phyloP scores from a whole-genome alignment of 768 basidiomycete species.

The Coprinopsis strossmayeri region DNA sequence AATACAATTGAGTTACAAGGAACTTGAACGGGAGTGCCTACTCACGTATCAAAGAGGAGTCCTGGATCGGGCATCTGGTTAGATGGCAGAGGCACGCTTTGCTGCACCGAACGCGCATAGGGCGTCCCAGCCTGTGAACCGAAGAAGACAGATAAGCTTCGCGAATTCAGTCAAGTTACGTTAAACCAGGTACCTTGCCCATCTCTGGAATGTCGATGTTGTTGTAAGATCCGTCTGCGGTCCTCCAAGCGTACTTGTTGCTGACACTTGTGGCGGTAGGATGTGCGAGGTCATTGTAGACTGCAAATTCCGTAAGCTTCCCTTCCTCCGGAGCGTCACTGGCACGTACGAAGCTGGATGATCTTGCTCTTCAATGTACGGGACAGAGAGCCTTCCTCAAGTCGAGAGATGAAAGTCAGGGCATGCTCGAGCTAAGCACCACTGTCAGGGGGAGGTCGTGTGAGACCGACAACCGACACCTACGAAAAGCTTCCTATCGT shows the following conservation, averaged over 20 bases:
- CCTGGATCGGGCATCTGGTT: slow-evolving; percentile 76
- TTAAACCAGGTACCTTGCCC: slow-evolving; percentile 42
- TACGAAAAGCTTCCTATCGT: slow-evolving; percentile 75
- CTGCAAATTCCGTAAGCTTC: slow-evolving; percentile 24
- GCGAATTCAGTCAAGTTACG: neutral
- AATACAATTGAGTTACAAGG: neutral
- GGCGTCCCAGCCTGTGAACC: slow-evolving; percentile 52
- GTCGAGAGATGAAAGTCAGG: slow-evolving; percentile 53
- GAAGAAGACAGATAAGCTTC: neutral
- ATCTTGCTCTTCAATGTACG: slow-evolving; percentile 36
- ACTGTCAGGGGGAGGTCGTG: neutral
- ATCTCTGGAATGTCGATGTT: slow-evolving; percentile 63
- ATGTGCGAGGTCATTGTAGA: slow-evolving; percentile 79
- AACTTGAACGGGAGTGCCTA: slow-evolving; percentile 6
- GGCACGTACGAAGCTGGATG: slow-evolving; percentile 49
- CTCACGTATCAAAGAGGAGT: slow-evolving; percentile 70
- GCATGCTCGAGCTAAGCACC: slow-evolving; percentile 60
- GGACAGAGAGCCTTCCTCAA: slow-evolving; percentile 40
- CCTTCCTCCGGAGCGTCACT: neutral
- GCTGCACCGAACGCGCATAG: slow-evolving; percentile 81
- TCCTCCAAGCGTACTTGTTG: slow-evolving; percentile 55
- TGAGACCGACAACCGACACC: slow-evolving; percentile 17
- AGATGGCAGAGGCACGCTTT: slow-evolving; percentile 52
- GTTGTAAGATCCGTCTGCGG: slow-evolving; percentile 74
- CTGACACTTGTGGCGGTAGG: slow-evolving; percentile 69